phyloP scores from a whole-genome alignment of 108 stramenopile genomes.

The Fistulifera solaris region DNA sequence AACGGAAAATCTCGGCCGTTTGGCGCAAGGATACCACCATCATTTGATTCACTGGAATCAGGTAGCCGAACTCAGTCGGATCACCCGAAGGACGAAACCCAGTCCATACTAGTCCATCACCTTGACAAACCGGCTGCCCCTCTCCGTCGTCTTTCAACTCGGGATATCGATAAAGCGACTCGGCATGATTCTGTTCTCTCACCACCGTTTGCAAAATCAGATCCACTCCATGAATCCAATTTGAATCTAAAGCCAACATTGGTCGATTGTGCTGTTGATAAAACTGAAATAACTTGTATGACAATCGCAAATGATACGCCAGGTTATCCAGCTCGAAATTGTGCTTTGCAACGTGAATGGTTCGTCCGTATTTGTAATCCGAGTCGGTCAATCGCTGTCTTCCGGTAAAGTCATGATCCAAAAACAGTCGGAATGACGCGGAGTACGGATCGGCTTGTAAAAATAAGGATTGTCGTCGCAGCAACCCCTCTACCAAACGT shows the following conservation, averaged over 20 bases:
- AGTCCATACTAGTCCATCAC: too few relatives aligned
- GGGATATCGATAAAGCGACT: too few relatives aligned
- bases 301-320: not conserved
- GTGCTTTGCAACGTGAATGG: slow-evolving; percentile 4
- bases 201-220: not conserved
- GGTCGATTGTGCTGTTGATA: not conserved
- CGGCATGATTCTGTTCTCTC: not conserved
- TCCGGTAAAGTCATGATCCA: not conserved
- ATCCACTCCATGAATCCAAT: slow-evolving; percentile 1
- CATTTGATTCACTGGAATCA: too few relatives aligned
- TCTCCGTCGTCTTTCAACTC: too few relatives aligned
- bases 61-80: too few relatives aligned
- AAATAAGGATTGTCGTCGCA: not conserved
- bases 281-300: too few relatives aligned
- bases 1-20: too few relatives aligned
- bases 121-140: too few relatives aligned
- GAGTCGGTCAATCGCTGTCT: not conserved
- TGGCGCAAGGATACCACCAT: too few relatives aligned
- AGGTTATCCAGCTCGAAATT: slow-evolving; percentile 8
- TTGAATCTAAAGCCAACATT: not conserved
- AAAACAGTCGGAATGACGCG: slow-evolving; percentile 1
- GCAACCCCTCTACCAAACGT: not conserved
- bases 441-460: not conserved
- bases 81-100: too few relatives aligned
- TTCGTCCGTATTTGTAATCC: slow-evolving; percentile 1